Evolutionary conservation across 2,329 filamentous ascomycete species (phyloP).

Genomic region (Colletotrichum nymphaeae): DNA sequence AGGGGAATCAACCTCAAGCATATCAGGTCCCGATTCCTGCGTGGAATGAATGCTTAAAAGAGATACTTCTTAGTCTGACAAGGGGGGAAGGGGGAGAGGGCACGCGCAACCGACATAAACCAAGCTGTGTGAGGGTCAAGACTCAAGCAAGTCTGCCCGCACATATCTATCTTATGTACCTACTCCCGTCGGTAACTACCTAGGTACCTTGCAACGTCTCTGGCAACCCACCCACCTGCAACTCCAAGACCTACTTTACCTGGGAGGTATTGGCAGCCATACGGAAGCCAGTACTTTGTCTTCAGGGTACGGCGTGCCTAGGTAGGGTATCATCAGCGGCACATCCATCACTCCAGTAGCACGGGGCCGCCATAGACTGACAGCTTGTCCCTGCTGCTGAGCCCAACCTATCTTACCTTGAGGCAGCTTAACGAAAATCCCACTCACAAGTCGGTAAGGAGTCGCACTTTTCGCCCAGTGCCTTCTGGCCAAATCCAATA

Average conservation of each 20-base stretch:
- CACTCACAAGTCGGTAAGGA: neutral
- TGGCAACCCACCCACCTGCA: neutral
- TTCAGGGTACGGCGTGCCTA: neutral
- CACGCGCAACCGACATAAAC: neutral
- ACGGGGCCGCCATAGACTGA: neutral
- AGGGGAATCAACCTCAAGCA: neutral
- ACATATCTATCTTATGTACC: neutral
- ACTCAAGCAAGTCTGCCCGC: neutral
- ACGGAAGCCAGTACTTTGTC: neutral
- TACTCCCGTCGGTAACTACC: neutral
- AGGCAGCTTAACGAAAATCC: too few relatives aligned
- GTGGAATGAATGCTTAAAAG: neutral
- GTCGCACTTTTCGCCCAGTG: neutral
- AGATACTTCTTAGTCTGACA: neutral
- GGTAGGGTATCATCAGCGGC: neutral
- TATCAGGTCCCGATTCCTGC: neutral
- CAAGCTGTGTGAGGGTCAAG: neutral
- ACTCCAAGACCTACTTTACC: too few relatives aligned
- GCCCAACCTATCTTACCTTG: neutral
- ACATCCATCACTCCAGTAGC: neutral
- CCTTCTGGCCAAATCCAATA: neutral
- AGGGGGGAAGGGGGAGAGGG: neutral
- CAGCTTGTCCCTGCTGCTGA: neutral
- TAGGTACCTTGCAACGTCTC: neutral
- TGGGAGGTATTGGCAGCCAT: neutral